phyloP scores from a whole-genome alignment of 2,329 filamentous ascomycete genomes.

The Neoarthrinium moseri region DNA sequence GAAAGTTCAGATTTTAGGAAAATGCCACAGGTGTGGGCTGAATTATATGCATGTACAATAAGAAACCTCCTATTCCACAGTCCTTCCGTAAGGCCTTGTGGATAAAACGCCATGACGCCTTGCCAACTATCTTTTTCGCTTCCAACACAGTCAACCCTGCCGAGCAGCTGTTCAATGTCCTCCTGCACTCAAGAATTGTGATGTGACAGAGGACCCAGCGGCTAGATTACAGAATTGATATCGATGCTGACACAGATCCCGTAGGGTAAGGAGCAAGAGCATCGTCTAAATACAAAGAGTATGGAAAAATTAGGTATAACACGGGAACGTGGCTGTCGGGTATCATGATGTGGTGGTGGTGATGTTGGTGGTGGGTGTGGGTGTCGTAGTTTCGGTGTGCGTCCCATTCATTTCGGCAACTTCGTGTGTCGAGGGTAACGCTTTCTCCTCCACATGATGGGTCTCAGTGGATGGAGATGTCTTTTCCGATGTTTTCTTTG shows the following conservation, averaged over 20 bases:
- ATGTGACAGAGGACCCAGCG: background rate
- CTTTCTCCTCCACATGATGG: background rate
- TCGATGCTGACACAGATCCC: no score
- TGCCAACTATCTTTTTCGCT: conserved; percentile 1
- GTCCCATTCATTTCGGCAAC: background rate
- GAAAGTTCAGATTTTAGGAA: no score
- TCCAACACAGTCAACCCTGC: no score
- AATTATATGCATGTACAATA: no score
- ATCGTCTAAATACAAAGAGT: background rate
- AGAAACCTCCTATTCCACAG: no score
- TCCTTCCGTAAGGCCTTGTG: no score
- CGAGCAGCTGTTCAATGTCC: no score
- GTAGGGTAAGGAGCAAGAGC: no score
- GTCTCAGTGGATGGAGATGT: background rate
- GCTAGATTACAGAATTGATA: conserved; percentile 2
- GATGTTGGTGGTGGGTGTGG: background rate
- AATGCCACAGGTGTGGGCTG: no score
- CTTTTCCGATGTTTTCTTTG: conserved; percentile 17
- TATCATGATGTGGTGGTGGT: conserved; percentile 1
- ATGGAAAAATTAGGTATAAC: background rate
- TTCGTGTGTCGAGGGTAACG: background rate
- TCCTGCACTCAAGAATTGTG: no score
- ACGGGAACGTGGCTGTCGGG: background rate
- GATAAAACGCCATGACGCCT: conserved; percentile 4
- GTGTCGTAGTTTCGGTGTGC: background rate